Evolutionary conservation across 225 moss, liverwort and hornwort genomes (phyloP), one percentile per base, ranked within the genome.

Genomic region (Bryum argenteum): DNA sequence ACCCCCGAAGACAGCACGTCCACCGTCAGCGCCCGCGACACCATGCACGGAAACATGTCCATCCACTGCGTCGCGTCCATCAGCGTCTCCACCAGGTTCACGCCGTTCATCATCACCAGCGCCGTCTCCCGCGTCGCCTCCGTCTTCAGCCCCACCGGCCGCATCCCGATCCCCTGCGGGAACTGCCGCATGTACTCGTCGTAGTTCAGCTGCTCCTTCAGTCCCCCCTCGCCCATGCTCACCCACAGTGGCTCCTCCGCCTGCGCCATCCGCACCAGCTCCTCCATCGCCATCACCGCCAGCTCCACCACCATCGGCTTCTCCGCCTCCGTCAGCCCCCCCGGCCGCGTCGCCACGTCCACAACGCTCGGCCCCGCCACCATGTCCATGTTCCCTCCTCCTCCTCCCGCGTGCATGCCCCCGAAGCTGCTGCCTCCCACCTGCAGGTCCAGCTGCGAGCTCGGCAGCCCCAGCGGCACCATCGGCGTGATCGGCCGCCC

Each of bases 31-130:
- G 93, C 93, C 11, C 91, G 79, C 6, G 91, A 91, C 10, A 91
- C 86, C 63, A 94, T 81, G 78, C 93, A 91, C 0, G 93, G 91
- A 41, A 91, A 94, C 93, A 94, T 94, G 45, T 94, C 93, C 51
- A 85, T 79, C 93, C 93, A 94, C 19, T 89, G 87, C 6, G 42
- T 75, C 66, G 84, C 80, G 61, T 94, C 93, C 88, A 94, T 83
- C 14, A 94, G 70, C 12, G 84, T 83, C 58, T 94, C 89, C 8
- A 94, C 91, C 26, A 94, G 37, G 1, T 78, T 89, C 9, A 84
- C 84, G 5, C 88, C 89, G 54, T 91, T 91, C 84, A 89, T 91
- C 88, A 94, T 86, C 20, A 94, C 89, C 3, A 91, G 71, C 2
- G 89, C 93, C 0, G 89, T 84, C 67, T 86, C 93, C 4, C 91